Evolutionary conservation across 306 rosid species (phyloP).

Genomic region (Calophaca sinica): DNA sequence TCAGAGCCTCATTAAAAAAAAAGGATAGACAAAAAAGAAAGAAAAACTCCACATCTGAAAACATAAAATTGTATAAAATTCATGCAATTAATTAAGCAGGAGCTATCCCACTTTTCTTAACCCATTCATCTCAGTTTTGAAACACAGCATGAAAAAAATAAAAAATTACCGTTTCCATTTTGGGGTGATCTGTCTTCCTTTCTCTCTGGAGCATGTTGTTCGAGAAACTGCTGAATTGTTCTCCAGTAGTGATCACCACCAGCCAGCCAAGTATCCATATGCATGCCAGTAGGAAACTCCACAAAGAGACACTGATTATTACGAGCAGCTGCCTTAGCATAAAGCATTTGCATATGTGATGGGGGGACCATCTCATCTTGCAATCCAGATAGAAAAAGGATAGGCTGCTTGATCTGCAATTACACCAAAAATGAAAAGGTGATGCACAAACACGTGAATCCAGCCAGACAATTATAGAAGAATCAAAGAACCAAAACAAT

Average conservation of each 20-base stretch:
- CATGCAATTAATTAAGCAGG: conserved; percentile 24
- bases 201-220: conserved; percentile 60
- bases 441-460: conserved; percentile 30
- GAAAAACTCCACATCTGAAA: conserved; percentile 7
- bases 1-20: neutral
- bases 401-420: conserved; percentile 90
- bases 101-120: conserved; percentile 27
- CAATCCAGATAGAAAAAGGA: conserved; percentile 92
- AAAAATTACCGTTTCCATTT: conserved; percentile 51
- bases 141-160: conserved; percentile 1
- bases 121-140: conserved; percentile 32
- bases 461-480: conserved; percentile 27
- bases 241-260: conserved; percentile 97
- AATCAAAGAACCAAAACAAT: conserved; percentile 10
- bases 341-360: conserved; percentile 83
- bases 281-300: conserved; percentile 96
- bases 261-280: conserved; percentile 95
- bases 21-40: conserved; percentile 10
- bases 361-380: conserved; percentile 99
- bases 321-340: conserved; percentile 95
- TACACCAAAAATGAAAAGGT: conserved; percentile 33
- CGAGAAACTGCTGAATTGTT: conserved; percentile 76
- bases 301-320: conserved; percentile 76
- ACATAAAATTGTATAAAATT: conserved; percentile 10
- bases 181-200: conserved; percentile 61